Evolutionary conservation across 169 alveolate species (phyloP).

Genomic region (Eimeria zaria): DNA sequence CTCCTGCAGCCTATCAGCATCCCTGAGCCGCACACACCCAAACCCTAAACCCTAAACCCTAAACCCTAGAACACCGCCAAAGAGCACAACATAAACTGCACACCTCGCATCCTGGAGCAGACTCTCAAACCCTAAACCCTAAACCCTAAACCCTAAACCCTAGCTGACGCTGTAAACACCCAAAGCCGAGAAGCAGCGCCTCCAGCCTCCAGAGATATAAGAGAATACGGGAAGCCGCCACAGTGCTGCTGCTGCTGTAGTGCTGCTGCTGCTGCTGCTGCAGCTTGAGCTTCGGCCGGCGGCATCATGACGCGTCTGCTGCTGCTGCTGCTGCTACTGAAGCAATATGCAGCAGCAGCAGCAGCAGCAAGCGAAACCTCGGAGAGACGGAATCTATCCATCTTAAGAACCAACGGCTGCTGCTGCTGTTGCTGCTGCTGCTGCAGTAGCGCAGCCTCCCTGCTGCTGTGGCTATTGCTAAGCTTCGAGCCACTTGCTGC

Average conservation of each 20-base stretch:
- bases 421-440: constrained; percentile 40
- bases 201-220: neutral
- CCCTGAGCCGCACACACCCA: constrained; percentile 22
- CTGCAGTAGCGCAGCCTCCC: constrained; percentile 40
- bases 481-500: neutral
- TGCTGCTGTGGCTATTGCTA: constrained; percentile 15
- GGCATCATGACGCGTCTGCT: constrained; percentile 36
- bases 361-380: constrained; percentile 59
- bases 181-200: constrained; percentile 14
- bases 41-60: constrained; percentile 29
- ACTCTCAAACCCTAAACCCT: too few relatives aligned
- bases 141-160: constrained; percentile 59
- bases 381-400: neutral
- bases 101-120: too few relatives aligned
- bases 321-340: constrained; percentile 69
- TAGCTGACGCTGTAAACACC: constrained; percentile 40
- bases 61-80: constrained; percentile 10
- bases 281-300: constrained; percentile 24
- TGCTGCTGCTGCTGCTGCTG: constrained; percentile 72
- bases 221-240: constrained; percentile 2
- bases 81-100: too few relatives aligned
- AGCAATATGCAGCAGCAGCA: constrained; percentile 66
- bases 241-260: constrained; percentile 17
- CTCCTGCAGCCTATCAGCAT: constrained; percentile 34
- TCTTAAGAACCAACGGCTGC: constrained; percentile 18